Evolutionary conservation across 2,329 filamentous ascomycete genomes (phyloP).

Genomic region (Calonectria naviculata): DNA sequence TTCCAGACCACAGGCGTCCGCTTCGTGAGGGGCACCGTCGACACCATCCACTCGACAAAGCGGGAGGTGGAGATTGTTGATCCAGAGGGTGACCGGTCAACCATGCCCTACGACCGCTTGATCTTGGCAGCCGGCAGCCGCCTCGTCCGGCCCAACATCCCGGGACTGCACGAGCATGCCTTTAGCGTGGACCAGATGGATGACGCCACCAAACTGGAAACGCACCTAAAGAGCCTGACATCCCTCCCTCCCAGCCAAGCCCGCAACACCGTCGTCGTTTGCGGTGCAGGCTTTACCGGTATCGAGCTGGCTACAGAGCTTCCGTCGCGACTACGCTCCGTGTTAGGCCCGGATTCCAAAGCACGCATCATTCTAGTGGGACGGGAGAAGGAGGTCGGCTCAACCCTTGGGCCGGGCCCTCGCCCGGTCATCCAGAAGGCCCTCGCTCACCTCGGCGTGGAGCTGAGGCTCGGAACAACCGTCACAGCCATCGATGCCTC

Average conservation of each 20-base stretch:
- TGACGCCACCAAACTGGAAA: conserved; percentile 38
- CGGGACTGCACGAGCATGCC: conserved; percentile 43
- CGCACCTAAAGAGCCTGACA: conserved; percentile 38
- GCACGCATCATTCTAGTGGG: conserved; percentile 43
- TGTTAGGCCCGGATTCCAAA: conserved; percentile 22
- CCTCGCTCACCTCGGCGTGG: conserved; percentile 40
- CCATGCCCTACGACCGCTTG: conserved; percentile 43
- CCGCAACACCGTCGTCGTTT: conserved; percentile 47
- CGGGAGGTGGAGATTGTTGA: conserved; percentile 28
- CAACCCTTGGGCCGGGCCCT: conserved; percentile 44
- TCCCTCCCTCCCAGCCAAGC: conserved; percentile 35
- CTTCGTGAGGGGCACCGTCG: conserved; percentile 37
- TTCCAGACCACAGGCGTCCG: conserved; percentile 40
- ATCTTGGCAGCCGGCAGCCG: conserved; percentile 49
- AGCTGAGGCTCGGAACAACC: conserved; percentile 42
- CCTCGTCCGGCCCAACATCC: conserved; percentile 38
- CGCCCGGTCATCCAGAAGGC: conserved; percentile 45
- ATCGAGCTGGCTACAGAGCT: conserved; percentile 45
- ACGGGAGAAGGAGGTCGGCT: conserved; percentile 38
- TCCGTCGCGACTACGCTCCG: conserved; percentile 39
- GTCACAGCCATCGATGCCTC: conserved; percentile 39
- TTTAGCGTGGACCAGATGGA: conserved; percentile 48
- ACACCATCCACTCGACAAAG: conserved; percentile 26
- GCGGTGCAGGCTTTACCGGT: conserved; percentile 49
- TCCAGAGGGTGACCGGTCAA: background rate